Base-by-base conservation (phyloP, 1,284 basidiomycete genomes). In the Marasmius tenuissimus region DNA sequence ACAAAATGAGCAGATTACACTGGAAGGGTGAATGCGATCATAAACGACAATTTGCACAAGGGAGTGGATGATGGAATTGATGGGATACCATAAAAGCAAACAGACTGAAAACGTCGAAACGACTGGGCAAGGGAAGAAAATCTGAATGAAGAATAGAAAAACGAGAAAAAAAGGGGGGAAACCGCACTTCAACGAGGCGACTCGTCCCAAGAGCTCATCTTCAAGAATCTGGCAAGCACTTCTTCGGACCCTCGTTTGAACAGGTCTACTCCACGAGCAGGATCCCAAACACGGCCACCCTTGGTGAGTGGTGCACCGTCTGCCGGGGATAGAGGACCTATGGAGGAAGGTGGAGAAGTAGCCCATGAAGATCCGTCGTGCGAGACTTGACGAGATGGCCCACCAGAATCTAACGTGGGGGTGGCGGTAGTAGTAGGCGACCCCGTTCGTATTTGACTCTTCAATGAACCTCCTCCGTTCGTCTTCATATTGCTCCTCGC, bases 161-260 rank as follows among this genome's bases (percentile, higher is more conserved):
- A 63, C 45, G 35, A 34, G 27, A 57, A 45, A 61, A 52, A 18
- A 52, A 57, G 42, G 50, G 10, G 35, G 56, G 16, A 58, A 60
- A 53, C 27, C 57, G 39, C 16, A 53, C 18, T 37, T 57, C 34
- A 51, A 33, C 14, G 49, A 35, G 53, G 56, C 37, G 84, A 84
- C 35, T 87, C 84, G 60, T 88, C 86, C 81, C 85, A 88, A 59
- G 87, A 84, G 37, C 87, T 86, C 81, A 88, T 88, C 68, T 84
- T 86, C 77, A 94, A 76, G 75, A 94, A 94, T 45, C 88, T 80
- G 8, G 87, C 84, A 42, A 94, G 78, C 14, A 93, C 91, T 68
- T 94, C 89, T 70, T 95, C 92, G 2, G 92, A 92, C 20, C 89
- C 87, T 60, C 85, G 85, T 73, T 92, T 94, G 75, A 94, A 92